These are phyloP conservation scores for Trametes meyenii DNA, from an alignment of 768 basidiomycete genomes.

Conservation along the genomic window DNA sequence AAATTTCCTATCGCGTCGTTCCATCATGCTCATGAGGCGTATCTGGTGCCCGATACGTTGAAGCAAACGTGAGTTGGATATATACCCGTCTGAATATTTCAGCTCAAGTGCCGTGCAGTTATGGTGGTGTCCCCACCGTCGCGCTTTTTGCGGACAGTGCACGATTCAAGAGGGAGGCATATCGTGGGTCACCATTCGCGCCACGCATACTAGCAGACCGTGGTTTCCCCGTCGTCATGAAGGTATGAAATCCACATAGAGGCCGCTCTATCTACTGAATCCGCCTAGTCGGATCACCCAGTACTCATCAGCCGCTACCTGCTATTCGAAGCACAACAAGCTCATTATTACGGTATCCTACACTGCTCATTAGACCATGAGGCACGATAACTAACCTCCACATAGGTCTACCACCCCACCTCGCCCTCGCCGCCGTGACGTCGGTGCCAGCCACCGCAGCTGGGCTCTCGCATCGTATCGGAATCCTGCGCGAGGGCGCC, in stretches of 20 bases:
- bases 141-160: constrained; percentile 68
- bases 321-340: constrained; percentile 83
- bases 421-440: constrained; percentile 76
- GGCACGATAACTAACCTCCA: neutral
- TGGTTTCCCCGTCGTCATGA: constrained; percentile 73
- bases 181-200: constrained; percentile 79
- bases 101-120: constrained; percentile 30
- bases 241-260: constrained; percentile 45
- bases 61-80: constrained; percentile 58
- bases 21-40: constrained; percentile 82
- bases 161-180: constrained; percentile 82
- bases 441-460: constrained; percentile 70
- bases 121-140: constrained; percentile 71
- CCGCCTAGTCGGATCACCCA: constrained; percentile 64
- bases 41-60: constrained; percentile 76
- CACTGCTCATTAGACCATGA: neutral
- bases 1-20: constrained; percentile 76
- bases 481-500: constrained; percentile 49
- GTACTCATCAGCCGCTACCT: constrained; percentile 72
- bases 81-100: neutral
- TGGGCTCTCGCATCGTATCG: constrained; percentile 82
- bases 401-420: constrained; percentile 54
- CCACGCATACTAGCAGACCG: constrained; percentile 71
- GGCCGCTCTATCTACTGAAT: neutral
- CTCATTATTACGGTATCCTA: constrained; percentile 66